Percentiles rank a stretch among this genome's conserved stretches.
These are phyloP conservation scores for Pseudonectria buxi DNA, from an alignment of 2,329 filamentous ascomycete species.

Conservation along the genomic window DNA sequence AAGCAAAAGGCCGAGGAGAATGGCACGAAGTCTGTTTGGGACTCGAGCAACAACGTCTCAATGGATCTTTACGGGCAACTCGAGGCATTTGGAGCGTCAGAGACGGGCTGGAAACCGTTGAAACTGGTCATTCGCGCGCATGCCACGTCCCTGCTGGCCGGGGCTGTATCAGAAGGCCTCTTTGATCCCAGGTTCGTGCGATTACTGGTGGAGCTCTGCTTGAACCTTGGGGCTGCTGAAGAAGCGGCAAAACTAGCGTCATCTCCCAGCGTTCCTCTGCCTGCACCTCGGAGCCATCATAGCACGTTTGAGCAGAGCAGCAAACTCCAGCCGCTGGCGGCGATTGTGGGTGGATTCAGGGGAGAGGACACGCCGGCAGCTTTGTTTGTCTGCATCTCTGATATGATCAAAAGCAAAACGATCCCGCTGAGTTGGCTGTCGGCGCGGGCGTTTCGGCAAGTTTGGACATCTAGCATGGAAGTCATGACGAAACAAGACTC, in stretches of 20 bases:
- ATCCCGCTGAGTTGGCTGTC: conserved; percentile 20
- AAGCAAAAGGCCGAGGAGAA: conserved; percentile 14
- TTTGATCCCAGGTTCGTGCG: conserved; percentile 22
- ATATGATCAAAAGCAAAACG: conserved; percentile 11
- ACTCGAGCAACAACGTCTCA: conserved; percentile 19
- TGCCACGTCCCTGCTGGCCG: conserved; percentile 21
- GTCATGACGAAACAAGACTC: conserved; percentile 14
- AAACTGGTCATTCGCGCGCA: conserved; percentile 28
- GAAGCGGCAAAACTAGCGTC: conserved; percentile 23
- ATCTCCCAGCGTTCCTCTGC: conserved; percentile 9
- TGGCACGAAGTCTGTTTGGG: conserved; percentile 20
- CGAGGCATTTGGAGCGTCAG: conserved; percentile 23
- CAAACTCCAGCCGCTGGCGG: conserved; percentile 15
- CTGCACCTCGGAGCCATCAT: conserved; percentile 9
- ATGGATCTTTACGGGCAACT: conserved; percentile 30
- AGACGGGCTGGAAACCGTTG: conserved; percentile 28
- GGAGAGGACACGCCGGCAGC: conserved; percentile 5
- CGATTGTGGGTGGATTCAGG: conserved; percentile 11
- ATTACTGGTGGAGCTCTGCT: conserved; percentile 24
- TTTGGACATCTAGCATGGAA: conserved; percentile 22
- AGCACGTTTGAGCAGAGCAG: conserved; percentile 12
- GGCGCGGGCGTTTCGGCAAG: conserved; percentile 14
- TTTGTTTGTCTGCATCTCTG: conserved; percentile 17
- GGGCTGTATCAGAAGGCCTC: conserved; percentile 25
- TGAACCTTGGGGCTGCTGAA: conserved; percentile 17